Base-by-base conservation (phyloP, 2,329 filamentous ascomycete species). In the Aspergillus glaucus region DNA sequence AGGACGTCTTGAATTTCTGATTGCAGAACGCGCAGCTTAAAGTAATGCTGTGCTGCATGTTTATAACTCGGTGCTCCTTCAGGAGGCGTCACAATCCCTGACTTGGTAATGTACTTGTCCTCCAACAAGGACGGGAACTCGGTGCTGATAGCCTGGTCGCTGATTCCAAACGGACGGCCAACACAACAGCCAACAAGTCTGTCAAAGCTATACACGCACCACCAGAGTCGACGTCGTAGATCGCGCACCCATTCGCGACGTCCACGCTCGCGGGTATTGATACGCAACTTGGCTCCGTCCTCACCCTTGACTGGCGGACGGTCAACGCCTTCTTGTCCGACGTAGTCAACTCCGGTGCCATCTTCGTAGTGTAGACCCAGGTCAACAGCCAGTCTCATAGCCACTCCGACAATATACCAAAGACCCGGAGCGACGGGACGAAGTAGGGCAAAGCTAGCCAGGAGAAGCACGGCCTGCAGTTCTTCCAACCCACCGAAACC, bases 401-500 rank as follows among this genome's bases (percentile, higher is more conserved):
- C 92, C 40, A 96, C 91, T 9, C 93, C 93, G 51, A 94, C 88
- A 53, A 97, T 97, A 69, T 97, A 97, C 92, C 92, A 97, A 41
- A 97, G 74, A 12, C 93, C 93, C 0, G 92, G 92, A 1, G 92
- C 89, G 19, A 97, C 90, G 1, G 93, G 93, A 47, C 92, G 80
- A 54, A 97, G 77, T 44, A 98, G 76, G 6, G 92, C 92, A 75
- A 97, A 95, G 47, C 90, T 90, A 41, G 92, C 91, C 42, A 97
- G 76, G 39, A 97, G 75, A 44, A 97, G 72, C 6, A 97, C 91
- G n/a, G 90, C 90, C 64, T 97, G 92, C 45, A 97, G 74, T 62
- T 96, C 91, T 65, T 96, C 91, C 36, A 97, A 69, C 0, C 89
- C 90, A n/a, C 87, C 87, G 55, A 88, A 89, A 24, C 85, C 80